These are phyloP conservation scores for Colletotrichum camelliae DNA, from an alignment of 2,329 filamentous ascomycete genomes.

Conservation along the genomic window DNA sequence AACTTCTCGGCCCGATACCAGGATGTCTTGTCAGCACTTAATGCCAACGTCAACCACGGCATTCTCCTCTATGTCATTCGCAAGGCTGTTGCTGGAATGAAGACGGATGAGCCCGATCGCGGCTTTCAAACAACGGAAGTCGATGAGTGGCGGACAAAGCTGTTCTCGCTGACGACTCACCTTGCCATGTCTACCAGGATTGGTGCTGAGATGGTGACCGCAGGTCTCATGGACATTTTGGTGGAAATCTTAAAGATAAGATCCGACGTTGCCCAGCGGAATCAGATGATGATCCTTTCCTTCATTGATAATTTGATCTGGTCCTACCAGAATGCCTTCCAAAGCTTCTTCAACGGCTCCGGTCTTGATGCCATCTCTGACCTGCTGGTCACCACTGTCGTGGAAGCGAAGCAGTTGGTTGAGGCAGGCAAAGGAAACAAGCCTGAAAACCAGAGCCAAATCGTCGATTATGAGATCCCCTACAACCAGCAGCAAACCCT, in stretches of 20 bases:
- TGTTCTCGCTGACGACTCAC: constrained; percentile 87
- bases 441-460: constrained; percentile 71
- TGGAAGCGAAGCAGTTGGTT: constrained; percentile 70
- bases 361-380: constrained; percentile 92
- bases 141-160: constrained; percentile 88
- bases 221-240: constrained; percentile 87
- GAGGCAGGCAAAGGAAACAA: constrained; percentile 75
- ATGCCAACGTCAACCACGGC: constrained; percentile 95
- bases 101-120: constrained; percentile 57
- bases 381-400: constrained; percentile 80
- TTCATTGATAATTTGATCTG: constrained; percentile 92
- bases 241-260: constrained; percentile 87
- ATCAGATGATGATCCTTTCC: constrained; percentile 81
- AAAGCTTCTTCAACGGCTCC: constrained; percentile 78
- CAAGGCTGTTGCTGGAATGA: constrained; percentile 87
- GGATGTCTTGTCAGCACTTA: constrained; percentile 89
- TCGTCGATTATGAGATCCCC: constrained; percentile 91
- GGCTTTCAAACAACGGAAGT: constrained; percentile 68
- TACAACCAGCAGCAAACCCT: constrained; percentile 93
- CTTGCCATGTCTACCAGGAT: constrained; percentile 78
- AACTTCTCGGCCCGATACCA: constrained; percentile 76
- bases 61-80: constrained; percentile 91
- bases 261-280: constrained; percentile 80
- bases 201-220: constrained; percentile 83
- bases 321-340: constrained; percentile 83